Evolutionary conservation across 768 basidiomycete species (phyloP).

Genomic region (Chalciporus piperatus): DNA sequence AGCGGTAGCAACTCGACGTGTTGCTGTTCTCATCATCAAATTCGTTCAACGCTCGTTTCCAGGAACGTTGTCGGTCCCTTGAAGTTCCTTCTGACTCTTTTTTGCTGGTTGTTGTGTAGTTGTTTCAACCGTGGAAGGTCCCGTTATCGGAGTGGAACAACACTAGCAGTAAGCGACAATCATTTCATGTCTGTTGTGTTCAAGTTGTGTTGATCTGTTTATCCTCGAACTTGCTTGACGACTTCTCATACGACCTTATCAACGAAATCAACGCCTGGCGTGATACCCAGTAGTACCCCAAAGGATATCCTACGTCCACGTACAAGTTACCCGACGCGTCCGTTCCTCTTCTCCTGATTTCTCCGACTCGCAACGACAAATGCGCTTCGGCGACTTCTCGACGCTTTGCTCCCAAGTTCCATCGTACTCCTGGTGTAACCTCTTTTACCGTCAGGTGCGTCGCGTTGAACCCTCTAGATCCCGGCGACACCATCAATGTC

Average conservation of each 20-base stretch:
- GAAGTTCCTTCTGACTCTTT: background rate
- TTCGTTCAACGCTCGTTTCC: background rate
- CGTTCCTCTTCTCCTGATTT: background rate
- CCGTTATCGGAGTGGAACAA: background rate
- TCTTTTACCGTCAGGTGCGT: conserved; percentile 84
- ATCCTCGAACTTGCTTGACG: conserved; percentile 24
- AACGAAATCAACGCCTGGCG: conserved; percentile 16
- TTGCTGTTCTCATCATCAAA: background rate
- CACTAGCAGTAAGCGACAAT: conserved; percentile 14
- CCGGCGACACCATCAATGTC: conserved; percentile 20
- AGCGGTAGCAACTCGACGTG: background rate
- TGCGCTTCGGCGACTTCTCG: conserved; percentile 75
- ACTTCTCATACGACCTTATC: conserved; percentile 23
- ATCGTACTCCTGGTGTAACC: conserved; percentile 90
- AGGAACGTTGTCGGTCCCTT: background rate
- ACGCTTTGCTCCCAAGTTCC: conserved; percentile 66
- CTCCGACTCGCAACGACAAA: conserved; percentile 17
- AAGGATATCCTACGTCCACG: conserved; percentile 11
- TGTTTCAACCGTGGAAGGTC: too few species aligned
- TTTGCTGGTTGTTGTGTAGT: background rate
- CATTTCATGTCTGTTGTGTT: background rate
- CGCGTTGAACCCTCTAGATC: conserved; percentile 6
- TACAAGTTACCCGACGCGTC: conserved; percentile 4
- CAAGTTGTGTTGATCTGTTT: conserved; percentile 36
- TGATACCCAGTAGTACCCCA: conserved; percentile 18